Evolutionary conservation across 768 basidiomycete species (phyloP).

Genomic region (Tricholoma sp.): DNA sequence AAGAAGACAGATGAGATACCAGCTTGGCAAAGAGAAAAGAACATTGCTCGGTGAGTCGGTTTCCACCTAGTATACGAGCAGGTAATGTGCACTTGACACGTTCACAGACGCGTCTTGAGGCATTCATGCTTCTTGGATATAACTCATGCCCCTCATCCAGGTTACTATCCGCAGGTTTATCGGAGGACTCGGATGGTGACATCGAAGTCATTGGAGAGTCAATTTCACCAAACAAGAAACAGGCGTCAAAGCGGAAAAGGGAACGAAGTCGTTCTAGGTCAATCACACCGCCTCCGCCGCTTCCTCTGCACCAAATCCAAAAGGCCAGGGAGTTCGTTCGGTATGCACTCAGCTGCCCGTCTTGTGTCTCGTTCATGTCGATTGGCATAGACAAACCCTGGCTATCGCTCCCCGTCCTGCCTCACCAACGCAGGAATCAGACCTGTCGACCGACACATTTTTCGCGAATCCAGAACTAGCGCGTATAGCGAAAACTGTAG

Average conservation of each 20-base stretch:
- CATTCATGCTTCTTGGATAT: background rate
- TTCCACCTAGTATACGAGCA: background rate
- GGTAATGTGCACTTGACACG: background rate
- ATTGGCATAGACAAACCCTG: constrained; percentile 42
- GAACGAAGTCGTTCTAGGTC: constrained; percentile 62
- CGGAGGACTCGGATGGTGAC: constrained; percentile 43
- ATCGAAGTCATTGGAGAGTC: constrained; percentile 29
- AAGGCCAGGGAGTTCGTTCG: constrained; percentile 56
- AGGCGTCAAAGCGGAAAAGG: constrained; percentile 34
- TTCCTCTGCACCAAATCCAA: constrained; percentile 49
- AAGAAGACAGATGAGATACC: constrained; percentile 35
- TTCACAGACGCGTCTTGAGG: constrained; percentile 3
- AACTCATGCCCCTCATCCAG: constrained; percentile 18
- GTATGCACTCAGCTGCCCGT: constrained; percentile 30
- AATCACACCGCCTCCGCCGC: constrained; percentile 69
- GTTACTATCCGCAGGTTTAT: constrained; percentile 33
- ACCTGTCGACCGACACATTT: constrained; percentile 45
- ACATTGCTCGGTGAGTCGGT: constrained; percentile 34
- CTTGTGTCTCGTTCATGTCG: background rate
- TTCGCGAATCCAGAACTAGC: constrained; percentile 60
- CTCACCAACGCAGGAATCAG: constrained; percentile 44
- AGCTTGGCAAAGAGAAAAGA: constrained; percentile 39
- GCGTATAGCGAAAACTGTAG: constrained; percentile 39
- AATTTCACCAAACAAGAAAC: constrained; percentile 26
- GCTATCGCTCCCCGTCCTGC: constrained; percentile 33